phyloP scores from a whole-genome alignment of 257 asterid species.

The Forsythia viridissima region DNA sequence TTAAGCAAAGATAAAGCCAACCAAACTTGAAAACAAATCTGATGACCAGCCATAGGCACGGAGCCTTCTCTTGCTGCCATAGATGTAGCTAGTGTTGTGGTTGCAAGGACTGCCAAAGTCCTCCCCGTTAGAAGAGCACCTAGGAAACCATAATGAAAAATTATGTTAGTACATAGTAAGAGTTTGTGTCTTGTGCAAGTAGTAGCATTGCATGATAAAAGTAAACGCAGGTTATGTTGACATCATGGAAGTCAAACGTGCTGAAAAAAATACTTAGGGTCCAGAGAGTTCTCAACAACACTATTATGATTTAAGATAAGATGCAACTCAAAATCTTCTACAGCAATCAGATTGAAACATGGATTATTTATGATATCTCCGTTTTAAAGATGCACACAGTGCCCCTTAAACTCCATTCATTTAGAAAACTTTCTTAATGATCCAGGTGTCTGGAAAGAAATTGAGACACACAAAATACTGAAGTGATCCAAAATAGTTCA shows the following conservation, averaged over 20 bases:
- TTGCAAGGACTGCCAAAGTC: slow-evolving; percentile 73
- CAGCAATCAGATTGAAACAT: neutral
- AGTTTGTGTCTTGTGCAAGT: neutral
- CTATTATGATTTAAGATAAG: neutral
- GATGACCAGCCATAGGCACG: slow-evolving; percentile 80
- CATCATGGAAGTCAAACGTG: neutral
- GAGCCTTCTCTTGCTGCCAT: slow-evolving; percentile 92
- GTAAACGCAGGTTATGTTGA: neutral
- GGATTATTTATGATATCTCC: neutral
- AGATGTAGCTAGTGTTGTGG: slow-evolving; percentile 86
- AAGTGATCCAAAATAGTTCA: neutral
- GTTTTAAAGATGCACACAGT: neutral
- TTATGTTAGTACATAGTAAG: slow-evolving; percentile 1
- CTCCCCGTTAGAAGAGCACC: slow-evolving; percentile 83
- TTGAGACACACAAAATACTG: neutral
- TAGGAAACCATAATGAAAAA: slow-evolving; percentile 36
- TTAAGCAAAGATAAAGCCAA: slow-evolving; percentile 88
- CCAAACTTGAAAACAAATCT: slow-evolving; percentile 95
- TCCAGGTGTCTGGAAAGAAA: neutral
- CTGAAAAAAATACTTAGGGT: neutral
- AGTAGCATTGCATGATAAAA: neutral
- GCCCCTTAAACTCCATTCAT: neutral
- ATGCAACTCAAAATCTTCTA: neutral
- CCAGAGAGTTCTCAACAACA: neutral
- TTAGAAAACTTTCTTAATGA: neutral